Evolutionary conservation across 2,329 filamentous ascomycete genomes (phyloP).

Genomic region (Xylaria multiplex): DNA sequence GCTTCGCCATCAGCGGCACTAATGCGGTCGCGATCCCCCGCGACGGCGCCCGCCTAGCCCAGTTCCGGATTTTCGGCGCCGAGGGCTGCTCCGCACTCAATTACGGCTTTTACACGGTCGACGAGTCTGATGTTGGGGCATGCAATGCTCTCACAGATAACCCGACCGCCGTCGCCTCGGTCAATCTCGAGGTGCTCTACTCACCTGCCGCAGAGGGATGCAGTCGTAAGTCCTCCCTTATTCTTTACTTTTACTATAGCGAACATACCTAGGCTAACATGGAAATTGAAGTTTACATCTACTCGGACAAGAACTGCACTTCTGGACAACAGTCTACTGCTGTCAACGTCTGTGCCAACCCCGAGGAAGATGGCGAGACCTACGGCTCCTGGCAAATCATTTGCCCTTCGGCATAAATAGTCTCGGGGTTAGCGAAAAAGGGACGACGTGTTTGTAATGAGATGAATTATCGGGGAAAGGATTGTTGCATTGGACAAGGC

Average conservation of each 20-base stretch:
- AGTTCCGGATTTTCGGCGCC: conserved; percentile 46
- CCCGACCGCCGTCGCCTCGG: conserved; percentile 40
- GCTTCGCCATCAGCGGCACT: conserved; percentile 40
- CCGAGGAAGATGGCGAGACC: conserved; percentile 2
- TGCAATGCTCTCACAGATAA: conserved; percentile 62
- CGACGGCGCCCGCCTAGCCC: conserved; percentile 42
- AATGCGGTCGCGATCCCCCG: conserved; percentile 39
- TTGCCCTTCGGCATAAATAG: conserved; percentile 27
- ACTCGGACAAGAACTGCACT: conserved; percentile 34
- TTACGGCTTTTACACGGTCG: conserved; percentile 45
- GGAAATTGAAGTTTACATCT: conserved; percentile 35
- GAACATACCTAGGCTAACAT: conserved; percentile 1
- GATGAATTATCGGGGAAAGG: not conserved
- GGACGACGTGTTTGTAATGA: too few species aligned
- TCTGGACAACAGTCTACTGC: conserved; percentile 8
- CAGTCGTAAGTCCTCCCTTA: conserved; percentile 38
- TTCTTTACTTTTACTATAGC: not conserved
- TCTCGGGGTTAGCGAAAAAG: too few species aligned
- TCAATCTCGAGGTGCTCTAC: conserved; percentile 38
- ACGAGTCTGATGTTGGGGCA: conserved; percentile 37
- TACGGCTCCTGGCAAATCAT: conserved; percentile 36
- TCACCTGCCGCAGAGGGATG: conserved; percentile 39
- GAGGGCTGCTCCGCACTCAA: conserved; percentile 41
- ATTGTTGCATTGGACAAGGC: conserved; percentile 1
- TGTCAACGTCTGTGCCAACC: conserved; percentile 28